Base-by-base conservation (phyloP, 345 rosid species). In the Leavenworthia alabamica region DNA sequence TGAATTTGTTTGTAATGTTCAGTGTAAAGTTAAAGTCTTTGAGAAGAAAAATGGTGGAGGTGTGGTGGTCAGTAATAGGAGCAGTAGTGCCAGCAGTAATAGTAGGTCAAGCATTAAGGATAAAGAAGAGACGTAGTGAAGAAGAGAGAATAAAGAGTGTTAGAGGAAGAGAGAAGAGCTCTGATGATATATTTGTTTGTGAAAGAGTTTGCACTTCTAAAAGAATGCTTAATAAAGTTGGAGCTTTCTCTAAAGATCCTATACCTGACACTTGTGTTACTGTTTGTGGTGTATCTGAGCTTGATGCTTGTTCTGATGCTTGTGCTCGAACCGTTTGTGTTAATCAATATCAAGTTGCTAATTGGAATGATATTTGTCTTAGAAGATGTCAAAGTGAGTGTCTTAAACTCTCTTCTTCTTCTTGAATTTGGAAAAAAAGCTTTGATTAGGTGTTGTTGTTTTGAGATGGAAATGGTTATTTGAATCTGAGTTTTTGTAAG, bases 171-270 rank as follows among this genome's bases (percentile, higher is more conserved):
- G 96, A 89, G 74, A 89, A 80, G 58, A 82, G 81, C 56, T 84
- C 88, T 1, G 96, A 89, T 41, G 94, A 86, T 6, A 83, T 89
- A 13, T 89, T 89, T 72, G 94, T 89, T 3, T 89, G 94, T 10
- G 96, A 86, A 71, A 83, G 96, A 79, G 96, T 89, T 7, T 86
- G 96, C 68, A 89, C 88, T 17, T 89, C 96, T 0, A 89, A 89
- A 80, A 77, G 94, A 70, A 86, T 89, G 93, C 63, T 86, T 11
- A 89, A 89, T 28, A 89, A 83, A 78, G 90, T 89, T 2, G 94
- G 94, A 3, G 84, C 90, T 2, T 78, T 89, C 59, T 86, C 90
- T 2, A 89, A 89, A 70, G 96, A 89, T 71, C 94, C 93, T 0
- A 83, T 75, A 41, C 76, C 82, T 0, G 90, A 86, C 54, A 86